Evolutionary conservation across 2,329 filamentous ascomycete species (phyloP).

Genomic region (Fusarium sarcochroum): DNA sequence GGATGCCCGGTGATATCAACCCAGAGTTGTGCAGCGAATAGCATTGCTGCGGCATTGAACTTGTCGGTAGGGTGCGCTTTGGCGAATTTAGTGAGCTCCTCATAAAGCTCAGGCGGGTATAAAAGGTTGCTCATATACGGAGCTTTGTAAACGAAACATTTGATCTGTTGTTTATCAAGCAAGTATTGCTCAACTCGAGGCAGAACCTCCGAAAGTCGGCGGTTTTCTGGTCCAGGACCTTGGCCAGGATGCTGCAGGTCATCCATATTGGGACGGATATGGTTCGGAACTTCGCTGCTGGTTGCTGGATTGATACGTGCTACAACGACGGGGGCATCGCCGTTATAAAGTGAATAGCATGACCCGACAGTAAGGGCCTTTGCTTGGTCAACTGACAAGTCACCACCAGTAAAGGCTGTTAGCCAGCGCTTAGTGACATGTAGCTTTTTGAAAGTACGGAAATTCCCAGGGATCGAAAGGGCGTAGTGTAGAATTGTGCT

Average conservation of each 20-base stretch:
- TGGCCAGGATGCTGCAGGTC: neutral
- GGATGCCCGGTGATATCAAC: neutral
- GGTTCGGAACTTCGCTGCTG: accelerated
- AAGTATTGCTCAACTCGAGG: neutral
- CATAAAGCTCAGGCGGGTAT: neutral
- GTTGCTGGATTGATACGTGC: neutral
- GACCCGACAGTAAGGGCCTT: neutral
- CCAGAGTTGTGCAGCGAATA: constrained; percentile 2
- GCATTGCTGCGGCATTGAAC: constrained; percentile 4
- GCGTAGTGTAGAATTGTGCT: neutral
- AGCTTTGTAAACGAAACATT: neutral
- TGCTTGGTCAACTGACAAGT: neutral
- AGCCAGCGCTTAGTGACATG: neutral
- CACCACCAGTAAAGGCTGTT: accelerated
- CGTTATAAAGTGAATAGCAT: neutral
- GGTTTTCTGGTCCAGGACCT: neutral
- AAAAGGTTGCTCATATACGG: neutral
- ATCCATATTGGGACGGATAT: neutral
- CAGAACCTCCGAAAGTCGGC: accelerated
- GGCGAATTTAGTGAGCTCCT: neutral
- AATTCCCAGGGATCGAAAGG: neutral
- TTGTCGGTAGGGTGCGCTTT: neutral
- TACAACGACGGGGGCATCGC: neutral
- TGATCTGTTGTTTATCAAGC: neutral
- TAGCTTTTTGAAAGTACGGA: neutral